Evolutionary conservation across 2,329 filamentous ascomycete species (phyloP).

Genomic region (Hymenoscyphus fraxineus): DNA sequence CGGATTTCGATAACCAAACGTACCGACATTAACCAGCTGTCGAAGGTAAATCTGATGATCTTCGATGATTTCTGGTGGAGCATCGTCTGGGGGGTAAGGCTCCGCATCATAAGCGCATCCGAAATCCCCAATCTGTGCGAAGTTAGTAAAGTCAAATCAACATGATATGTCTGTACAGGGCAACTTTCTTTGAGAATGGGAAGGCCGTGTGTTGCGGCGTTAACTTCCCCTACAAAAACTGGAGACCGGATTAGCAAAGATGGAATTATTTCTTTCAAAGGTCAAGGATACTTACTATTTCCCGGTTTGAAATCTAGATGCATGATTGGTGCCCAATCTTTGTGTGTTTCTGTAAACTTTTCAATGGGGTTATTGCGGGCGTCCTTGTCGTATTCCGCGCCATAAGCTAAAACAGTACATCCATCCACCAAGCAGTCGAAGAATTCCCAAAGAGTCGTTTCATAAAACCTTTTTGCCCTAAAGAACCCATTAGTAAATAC

Average conservation of each 20-base stretch:
- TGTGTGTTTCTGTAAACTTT: background rate
- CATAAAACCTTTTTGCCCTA: slow-evolving; percentile 3
- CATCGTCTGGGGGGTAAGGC: background rate
- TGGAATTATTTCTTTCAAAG: background rate
- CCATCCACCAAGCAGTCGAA: slow-evolving; percentile 11
- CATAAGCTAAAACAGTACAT: background rate
- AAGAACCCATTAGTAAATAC: background rate
- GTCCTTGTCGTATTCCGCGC: background rate
- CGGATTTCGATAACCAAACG: background rate
- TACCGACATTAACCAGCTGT: background rate
- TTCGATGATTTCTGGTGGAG: background rate
- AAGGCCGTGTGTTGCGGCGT: background rate
- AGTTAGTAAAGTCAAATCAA: background rate
- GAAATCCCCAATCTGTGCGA: background rate
- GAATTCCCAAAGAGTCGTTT: slow-evolving; percentile 4
- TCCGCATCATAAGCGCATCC: background rate
- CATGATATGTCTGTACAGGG: background rate
- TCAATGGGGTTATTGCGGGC: background rate
- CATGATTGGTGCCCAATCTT: background rate
- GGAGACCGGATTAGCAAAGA: background rate
- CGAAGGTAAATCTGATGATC: background rate
- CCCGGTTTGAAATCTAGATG: background rate
- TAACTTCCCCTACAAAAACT: background rate
- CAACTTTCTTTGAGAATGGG: background rate
- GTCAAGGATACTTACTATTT: background rate